phyloP scores from a whole-genome alignment of 176 grass and related monocot species.

The Elaeis guineensis region DNA sequence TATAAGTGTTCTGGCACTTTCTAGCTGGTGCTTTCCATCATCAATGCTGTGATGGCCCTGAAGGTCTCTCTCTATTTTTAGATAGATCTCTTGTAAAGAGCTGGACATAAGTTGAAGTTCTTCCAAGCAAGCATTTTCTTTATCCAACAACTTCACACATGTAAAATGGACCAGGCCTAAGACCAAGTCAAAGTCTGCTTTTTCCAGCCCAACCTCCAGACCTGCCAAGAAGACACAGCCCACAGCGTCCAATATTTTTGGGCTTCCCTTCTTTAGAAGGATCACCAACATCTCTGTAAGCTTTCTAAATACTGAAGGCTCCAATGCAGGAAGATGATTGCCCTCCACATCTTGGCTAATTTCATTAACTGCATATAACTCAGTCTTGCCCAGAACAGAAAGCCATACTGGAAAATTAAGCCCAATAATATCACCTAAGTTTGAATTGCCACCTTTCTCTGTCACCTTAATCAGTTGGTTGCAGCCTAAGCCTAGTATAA shows the following conservation, averaged over 20 bases:
- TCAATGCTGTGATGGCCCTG: constrained; percentile 24
- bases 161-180: constrained; percentile 53
- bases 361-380: constrained; percentile 33
- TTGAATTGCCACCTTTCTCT: constrained; percentile 23
- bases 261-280: constrained; percentile 72
- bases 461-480: constrained; percentile 26
- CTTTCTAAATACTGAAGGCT: constrained; percentile 31
- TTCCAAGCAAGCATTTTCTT: constrained; percentile 8
- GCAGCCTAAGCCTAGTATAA: constrained; percentile 67
- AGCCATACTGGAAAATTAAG: constrained; percentile 64
- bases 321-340: constrained; percentile 2
- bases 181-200: constrained; percentile 30
- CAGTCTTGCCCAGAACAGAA: constrained; percentile 40
- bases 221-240: constrained; percentile 37
- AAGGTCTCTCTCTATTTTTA: constrained; percentile 32
- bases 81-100: constrained; percentile 37
- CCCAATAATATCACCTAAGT: constrained; percentile 16
- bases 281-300: constrained; percentile 45
- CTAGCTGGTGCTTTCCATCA: constrained; percentile 36
- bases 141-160: constrained; percentile 52
- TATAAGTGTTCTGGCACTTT: constrained; percentile 45
- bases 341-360: constrained; percentile 28
- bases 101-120: constrained; percentile 36
- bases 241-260: constrained; percentile 51
- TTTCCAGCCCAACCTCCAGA: constrained; percentile 29